Base-by-base conservation (phyloP, 2,329 filamentous ascomycete genomes). In the Cercospora brassicicola region DNA sequence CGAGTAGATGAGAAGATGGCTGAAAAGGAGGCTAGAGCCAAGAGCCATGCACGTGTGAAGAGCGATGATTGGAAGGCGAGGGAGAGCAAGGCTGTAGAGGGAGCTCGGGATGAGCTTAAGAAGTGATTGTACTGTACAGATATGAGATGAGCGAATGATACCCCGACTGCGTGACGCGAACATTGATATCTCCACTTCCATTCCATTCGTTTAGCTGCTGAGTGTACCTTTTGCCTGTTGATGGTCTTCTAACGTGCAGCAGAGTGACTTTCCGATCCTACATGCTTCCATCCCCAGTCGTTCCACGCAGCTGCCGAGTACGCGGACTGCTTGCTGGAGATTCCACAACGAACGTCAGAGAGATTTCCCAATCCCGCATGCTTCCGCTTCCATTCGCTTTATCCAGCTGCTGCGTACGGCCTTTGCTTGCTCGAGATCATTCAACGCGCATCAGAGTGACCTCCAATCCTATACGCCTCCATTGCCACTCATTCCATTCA, bases 21-120 rank as follows among this genome's bases (percentile, higher is more conserved):
- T 42, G 77, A 78, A 33, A 78, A 80, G 62, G 77, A 80, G 64
- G 79, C 76, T 73, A 78, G 76, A 65, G 77, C 79, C 42, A 75
- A 73, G 57, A 72, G 74, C 15, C 66, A 64, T 31, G 51, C 55
- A 20, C 78, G 76, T 56, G 63, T 77, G 1, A 79, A 78, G 70
- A 78, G 78, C 13, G 81, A 83, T 71, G 79, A 81, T 64, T 80
- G 79, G 78, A 79, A 78, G 65, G 80, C 81, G 13, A 72, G 71
- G 6, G 81, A 83, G 70, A 83, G 81, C 70, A 78, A 74, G 68
- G 82, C 82, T 18, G 82, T 83, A 4, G 77, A 75, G 36, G 79
- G 76, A 23, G 80, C 79, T 20, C 77, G 80, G 28, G 63, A 48
- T 45, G 59, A 70, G 60, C 36, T 70, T 30, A 68, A 65, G 39